These are phyloP conservation scores for Boletus rex-veris DNA, from an alignment of 768 basidiomycete species.

Conservation along the genomic window DNA sequence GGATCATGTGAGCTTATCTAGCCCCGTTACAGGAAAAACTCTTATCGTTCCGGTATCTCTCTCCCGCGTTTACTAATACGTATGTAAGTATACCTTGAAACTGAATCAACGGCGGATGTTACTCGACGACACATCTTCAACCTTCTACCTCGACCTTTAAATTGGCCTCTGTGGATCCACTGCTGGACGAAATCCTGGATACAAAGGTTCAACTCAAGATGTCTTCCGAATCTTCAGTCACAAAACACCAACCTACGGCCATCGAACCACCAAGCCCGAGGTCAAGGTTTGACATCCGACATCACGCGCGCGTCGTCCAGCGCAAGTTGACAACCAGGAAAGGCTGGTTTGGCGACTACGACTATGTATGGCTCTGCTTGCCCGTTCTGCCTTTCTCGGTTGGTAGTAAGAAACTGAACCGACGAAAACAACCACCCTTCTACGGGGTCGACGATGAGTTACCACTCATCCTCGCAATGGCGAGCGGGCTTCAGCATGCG, in stretches of 20 bases:
- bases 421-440: slow-evolving; percentile 56
- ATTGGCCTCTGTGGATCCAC: no score
- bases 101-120: no score
- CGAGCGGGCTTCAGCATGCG: slow-evolving; percentile 71
- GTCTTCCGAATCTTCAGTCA: slow-evolving; percentile 12
- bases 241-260: slow-evolving; percentile 17
- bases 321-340: slow-evolving; percentile 46
- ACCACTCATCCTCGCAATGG: slow-evolving; percentile 68
- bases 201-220: slow-evolving; percentile 1
- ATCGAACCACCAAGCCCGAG: slow-evolving; percentile 7
- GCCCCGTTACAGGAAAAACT: not conserved
- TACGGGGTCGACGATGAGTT: slow-evolving; percentile 70
- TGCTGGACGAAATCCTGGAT: not conserved
- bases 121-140: not conserved
- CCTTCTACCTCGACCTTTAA: not conserved
- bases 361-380: slow-evolving; percentile 71
- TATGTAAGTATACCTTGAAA: no score
- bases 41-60: not conserved
- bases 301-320: slow-evolving; percentile 13
- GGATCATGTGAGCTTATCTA: not conserved
- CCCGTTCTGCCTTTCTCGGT: slow-evolving; percentile 61
- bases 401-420: slow-evolving; percentile 24
- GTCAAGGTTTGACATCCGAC: slow-evolving; percentile 4
- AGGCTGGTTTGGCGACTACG: slow-evolving; percentile 84
- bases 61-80: no score